Base-by-base conservation (phyloP, 495 filamentous ascomycete species). In the Bacidia rubella region DNA sequence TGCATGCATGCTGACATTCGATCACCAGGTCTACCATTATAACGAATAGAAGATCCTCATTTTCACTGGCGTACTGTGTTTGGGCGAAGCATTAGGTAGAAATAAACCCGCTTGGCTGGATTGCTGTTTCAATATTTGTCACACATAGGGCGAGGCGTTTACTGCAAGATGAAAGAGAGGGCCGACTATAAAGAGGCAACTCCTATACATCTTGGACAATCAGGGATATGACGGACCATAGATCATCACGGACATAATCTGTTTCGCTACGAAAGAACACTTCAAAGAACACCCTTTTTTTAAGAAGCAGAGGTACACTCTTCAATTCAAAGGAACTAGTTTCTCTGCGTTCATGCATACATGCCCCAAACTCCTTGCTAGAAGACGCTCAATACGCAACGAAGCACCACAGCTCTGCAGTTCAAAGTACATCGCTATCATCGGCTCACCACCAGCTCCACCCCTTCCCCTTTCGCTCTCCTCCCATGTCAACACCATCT, bases 21-120 rank as follows among this genome's bases (percentile, higher is more conserved):
- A 10, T 0, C 25, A 44, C 44, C 56, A 92, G 86, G 83, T 92
- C 52, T 92, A 89, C 66, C 86, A 92, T 68, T 90, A 88, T 70
- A 90, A 92, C 65, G 86, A 92, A 71, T 92, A n/a, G 75, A 77
- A 47, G 41, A 46, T 50, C 29, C 21, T 5, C 41, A 15, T 35
- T 15, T 35, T 35, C 5, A 35, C 29, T 15, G 29, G 29, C 29
- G 15, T 35, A 7, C 29, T 35, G 29, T 35, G 5, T 15, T 5
- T 7, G 29, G 29, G 5, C 7, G 29, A 35, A 35, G 41, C 41
- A 44, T 9, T n/a, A 5, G 12, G 41, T 44, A 22, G 19, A 44
- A 22, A 44, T 20, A 9, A 5, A 44, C 41, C n/a, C n/a, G 19
- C 9, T 17, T 22, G 7, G 20, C 20, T 44, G 20, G 41, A 44